These are phyloP conservation scores for Pythium aphanidermatum DNA, from an alignment of 352 stramenopile species.

Conservation along the genomic window DNA sequence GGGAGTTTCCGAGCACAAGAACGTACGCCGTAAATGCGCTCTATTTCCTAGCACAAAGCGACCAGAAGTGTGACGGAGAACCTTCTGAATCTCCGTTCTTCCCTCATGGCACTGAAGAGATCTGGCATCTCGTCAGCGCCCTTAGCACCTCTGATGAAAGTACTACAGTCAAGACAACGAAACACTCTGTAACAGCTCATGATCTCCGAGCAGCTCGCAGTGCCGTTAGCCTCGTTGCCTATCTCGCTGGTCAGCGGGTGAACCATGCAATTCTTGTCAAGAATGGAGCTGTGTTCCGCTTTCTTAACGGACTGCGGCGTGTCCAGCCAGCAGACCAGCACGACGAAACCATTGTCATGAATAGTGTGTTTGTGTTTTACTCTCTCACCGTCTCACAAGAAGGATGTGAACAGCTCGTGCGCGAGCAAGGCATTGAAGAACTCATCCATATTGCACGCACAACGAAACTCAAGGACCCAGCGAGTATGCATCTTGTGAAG, in stretches of 20 bases:
- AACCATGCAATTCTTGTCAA: conserved; percentile 51
- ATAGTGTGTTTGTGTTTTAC: conserved; percentile 67
- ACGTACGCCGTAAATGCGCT: conserved; percentile 52
- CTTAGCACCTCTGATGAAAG: conserved; percentile 14
- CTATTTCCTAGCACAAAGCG: conserved; percentile 39
- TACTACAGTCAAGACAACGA: no score
- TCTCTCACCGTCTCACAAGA: conserved; percentile 56
- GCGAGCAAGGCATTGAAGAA: conserved; percentile 62
- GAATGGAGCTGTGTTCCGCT: conserved; percentile 51
- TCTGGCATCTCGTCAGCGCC: conserved; percentile 35
- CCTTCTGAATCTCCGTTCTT: no score
- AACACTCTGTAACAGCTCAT: no score
- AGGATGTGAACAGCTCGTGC: conserved; percentile 64
- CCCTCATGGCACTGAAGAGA: conserved; percentile 54
- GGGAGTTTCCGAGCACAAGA: conserved; percentile 28
- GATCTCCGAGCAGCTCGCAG: conserved; percentile 22
- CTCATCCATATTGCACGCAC: conserved; percentile 59
- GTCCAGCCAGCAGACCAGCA: conserved; percentile 11
- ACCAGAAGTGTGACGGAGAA: conserved; percentile 14
- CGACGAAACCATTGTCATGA: conserved; percentile 49
- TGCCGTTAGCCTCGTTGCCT: conserved; percentile 51
- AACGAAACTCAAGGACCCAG: conserved; percentile 19
- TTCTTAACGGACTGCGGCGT: conserved; percentile 42
- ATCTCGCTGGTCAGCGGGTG: conserved; percentile 46
- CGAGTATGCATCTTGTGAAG: conserved; percentile 43